Conservation (phyloP, 1,284 basidiomycete genomes). For the Apiotrichum sp. region DNA sequence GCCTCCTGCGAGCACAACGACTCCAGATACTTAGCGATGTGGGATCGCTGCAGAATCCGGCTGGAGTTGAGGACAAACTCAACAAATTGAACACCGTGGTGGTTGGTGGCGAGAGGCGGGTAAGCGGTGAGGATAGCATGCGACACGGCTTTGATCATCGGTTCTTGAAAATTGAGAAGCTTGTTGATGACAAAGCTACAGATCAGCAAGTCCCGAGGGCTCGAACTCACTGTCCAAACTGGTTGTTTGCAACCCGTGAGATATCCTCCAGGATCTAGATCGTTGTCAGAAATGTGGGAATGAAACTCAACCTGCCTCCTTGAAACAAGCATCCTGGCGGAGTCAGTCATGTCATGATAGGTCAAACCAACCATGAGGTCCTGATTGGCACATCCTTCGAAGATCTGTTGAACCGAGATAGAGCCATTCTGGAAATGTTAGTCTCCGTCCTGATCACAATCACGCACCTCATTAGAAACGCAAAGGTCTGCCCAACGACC, state of each 20-base stretch:
- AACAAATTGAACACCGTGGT: conserved; percentile 41
- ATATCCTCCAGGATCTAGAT: conserved; percentile 32
- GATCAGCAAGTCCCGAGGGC: neutral
- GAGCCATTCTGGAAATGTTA: conserved; percentile 32
- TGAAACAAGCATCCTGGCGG: conserved; percentile 30
- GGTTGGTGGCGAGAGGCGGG: conserved; percentile 40
- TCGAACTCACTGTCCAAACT: conserved; percentile 38
- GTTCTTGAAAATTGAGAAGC: conserved; percentile 28
- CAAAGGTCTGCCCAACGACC: conserved; percentile 38
- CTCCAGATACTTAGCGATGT: conserved; percentile 36
- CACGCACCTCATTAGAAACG: conserved; percentile 33
- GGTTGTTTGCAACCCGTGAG: conserved; percentile 37
- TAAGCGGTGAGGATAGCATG: conserved; percentile 36
- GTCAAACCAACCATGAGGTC: conserved; percentile 29
- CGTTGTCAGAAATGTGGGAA: too few relatives aligned
- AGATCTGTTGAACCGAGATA: conserved; percentile 42
- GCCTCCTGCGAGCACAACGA: conserved; percentile 33
- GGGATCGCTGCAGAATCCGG: conserved; percentile 15
- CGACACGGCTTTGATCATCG: conserved; percentile 22
- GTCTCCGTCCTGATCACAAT: neutral
- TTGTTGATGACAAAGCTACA: conserved; percentile 39
- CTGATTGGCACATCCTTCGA: conserved; percentile 37
- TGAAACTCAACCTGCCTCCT: conserved; percentile 23
- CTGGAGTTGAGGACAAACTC: conserved; percentile 33
- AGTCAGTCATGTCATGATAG: too few relatives aligned